Evolutionary conservation across 495 filamentous ascomycete species (phyloP).

Genomic region (Trichoderma virens): DNA sequence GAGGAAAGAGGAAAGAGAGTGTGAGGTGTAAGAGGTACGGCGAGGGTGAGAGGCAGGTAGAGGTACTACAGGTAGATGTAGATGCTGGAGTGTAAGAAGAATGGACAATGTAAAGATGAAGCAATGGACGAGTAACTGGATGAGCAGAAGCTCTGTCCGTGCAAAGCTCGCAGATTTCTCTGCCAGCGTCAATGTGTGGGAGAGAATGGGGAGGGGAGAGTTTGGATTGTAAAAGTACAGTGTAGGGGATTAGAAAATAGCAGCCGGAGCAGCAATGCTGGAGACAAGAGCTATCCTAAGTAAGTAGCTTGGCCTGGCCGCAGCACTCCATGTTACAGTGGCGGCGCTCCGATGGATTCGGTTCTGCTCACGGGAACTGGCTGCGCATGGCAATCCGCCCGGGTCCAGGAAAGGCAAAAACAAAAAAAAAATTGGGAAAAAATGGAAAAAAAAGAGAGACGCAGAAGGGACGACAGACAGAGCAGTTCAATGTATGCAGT

Average conservation of each 20-base stretch:
- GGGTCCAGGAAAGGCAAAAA: not conserved
- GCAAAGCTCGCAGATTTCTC: not conserved
- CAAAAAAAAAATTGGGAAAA: not conserved
- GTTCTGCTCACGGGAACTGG: not conserved
- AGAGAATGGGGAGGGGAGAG: not conserved
- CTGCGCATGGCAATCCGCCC: not conserved
- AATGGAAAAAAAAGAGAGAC: not conserved
- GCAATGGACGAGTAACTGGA: not conserved
- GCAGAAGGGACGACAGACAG: no score
- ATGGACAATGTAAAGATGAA: no score
- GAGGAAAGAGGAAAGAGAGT: no score
- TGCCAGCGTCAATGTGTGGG: not conserved
- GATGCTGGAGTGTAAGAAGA: no score
- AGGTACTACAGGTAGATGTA: no score
- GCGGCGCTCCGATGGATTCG: not conserved
- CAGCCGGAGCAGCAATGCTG: not conserved
- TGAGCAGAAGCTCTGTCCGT: not conserved
- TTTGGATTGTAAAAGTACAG: not conserved
- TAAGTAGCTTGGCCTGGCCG: no score
- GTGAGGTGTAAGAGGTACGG: no score
- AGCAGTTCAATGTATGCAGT: no score
- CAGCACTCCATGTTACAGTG: not conserved
- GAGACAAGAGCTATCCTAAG: not conserved
- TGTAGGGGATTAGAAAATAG: not conserved
- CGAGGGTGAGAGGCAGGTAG: no score